These are phyloP conservation scores for Debaryomyces hansenii DNA, from an alignment of 805 yeast genomes.

Conservation along the genomic window DNA sequence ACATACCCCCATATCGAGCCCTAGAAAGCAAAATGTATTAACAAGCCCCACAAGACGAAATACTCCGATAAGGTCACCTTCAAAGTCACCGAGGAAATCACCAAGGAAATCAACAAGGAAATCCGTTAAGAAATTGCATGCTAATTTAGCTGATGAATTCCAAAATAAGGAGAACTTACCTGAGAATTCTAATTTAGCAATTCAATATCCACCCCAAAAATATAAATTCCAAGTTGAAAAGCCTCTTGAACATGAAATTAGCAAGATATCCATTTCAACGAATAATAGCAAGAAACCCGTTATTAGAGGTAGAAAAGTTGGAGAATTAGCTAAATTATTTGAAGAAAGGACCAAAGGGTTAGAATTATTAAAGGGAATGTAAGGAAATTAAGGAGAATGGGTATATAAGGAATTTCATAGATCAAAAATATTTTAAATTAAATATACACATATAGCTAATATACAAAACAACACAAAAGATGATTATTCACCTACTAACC, in stretches of 20 bases:
- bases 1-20: not conserved
- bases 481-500: slow-evolving; percentile 42
- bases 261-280: not conserved
- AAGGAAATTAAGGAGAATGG: not conserved
- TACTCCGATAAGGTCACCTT: not conserved
- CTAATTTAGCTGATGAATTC: not conserved
- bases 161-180: slow-evolving; percentile 6
- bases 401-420: not conserved
- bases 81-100: not conserved
- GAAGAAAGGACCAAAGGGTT: slow-evolving; percentile 56
- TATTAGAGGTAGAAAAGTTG: slow-evolving; percentile 57
- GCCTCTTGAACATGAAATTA: not conserved
- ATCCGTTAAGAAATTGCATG: not conserved
- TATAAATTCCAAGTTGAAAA: slow-evolving; percentile 23
- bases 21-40: slow-evolving; percentile 3
- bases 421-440: slow-evolving; percentile 8
- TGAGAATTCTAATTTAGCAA: slow-evolving; percentile 23
- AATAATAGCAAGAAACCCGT: slow-evolving; percentile 34
- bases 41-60: slow-evolving; percentile 5
- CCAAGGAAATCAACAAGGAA: not conserved
- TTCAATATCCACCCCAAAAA: slow-evolving; percentile 40
- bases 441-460: not conserved
- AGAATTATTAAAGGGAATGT: slow-evolving; percentile 30
- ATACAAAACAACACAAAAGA: slow-evolving; percentile 2
- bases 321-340: slow-evolving; percentile 60